Conservation (phyloP, 768 basidiomycete genomes). For the Serendipita sp. region DNA sequence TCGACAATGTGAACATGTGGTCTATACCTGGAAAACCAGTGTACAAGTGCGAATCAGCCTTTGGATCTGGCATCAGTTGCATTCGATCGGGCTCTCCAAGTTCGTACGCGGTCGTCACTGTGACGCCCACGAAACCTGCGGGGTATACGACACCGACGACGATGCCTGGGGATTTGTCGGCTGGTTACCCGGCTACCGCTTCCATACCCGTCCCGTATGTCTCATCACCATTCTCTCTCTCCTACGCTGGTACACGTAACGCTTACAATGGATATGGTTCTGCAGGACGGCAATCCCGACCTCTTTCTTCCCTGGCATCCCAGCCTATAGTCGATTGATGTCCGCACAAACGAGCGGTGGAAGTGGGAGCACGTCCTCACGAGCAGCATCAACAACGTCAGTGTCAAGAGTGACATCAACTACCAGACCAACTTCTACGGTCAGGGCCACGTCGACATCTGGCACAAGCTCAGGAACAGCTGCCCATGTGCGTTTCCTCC, state of each 20-base stretch:
- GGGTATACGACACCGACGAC: conserved; percentile 20
- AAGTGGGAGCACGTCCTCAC: conserved; percentile 1
- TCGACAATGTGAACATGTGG: conserved; percentile 21
- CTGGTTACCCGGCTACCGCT: conserved; percentile 7
- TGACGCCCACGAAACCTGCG: conserved; percentile 15
- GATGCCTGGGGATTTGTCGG: conserved; percentile 11
- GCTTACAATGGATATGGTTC: no score
- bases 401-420: neutral
- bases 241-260: neutral
- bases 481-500: neutral
- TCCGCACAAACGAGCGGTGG: neutral
- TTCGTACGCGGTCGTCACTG: conserved; percentile 14
- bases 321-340: neutral
- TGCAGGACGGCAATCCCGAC: conserved; percentile 8
- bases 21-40: conserved; percentile 16
- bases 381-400: neutral
- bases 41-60: conserved; percentile 20
- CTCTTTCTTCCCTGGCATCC: conserved; percentile 8
- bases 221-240: neutral
- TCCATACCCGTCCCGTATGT: conserved; percentile 11
- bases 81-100: conserved; percentile 15
- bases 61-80: conserved; percentile 17
- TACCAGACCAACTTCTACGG: neutral
- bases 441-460: conserved; percentile 1
- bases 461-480: neutral